A percentile compares a stretch with the other conserved stretches of the same genome.
Evolutionary conservation across 2,329 filamentous ascomycete species (phyloP).

Genomic region (Arthroderma sp.): DNA sequence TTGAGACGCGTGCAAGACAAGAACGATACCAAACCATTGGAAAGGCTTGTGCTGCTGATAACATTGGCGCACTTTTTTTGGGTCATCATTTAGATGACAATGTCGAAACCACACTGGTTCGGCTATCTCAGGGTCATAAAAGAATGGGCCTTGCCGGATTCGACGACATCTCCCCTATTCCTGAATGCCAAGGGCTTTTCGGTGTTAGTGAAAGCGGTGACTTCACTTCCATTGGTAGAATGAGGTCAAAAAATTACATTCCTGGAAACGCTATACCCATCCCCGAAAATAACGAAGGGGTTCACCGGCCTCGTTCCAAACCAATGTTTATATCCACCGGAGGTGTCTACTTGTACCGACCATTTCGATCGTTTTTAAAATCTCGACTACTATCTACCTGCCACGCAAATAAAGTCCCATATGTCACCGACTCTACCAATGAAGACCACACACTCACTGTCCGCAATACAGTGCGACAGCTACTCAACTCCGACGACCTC

Average conservation of each 20-base stretch:
- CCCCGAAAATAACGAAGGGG: neutral
- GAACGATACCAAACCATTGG: constrained; percentile 63
- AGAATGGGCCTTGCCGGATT: constrained; percentile 65
- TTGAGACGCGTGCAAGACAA: constrained; percentile 64
- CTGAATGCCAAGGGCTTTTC: constrained; percentile 66
- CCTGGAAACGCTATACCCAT: neutral
- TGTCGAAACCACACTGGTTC: constrained; percentile 76
- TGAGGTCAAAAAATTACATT: neutral
- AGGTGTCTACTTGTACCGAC: constrained; percentile 24
- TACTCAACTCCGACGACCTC: constrained; percentile 46
- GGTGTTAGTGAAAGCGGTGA: constrained; percentile 54
- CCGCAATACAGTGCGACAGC: constrained; percentile 65
- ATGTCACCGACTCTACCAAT: constrained; percentile 82
- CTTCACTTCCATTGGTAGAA: neutral
- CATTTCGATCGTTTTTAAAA: constrained; percentile 46
- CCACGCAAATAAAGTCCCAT: constrained; percentile 49
- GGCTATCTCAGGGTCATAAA: constrained; percentile 54
- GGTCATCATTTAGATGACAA: constrained; percentile 87
- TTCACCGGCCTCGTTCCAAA: neutral
- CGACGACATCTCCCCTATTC: constrained; percentile 51
- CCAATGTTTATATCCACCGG: constrained; percentile 17
- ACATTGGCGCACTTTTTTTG: constrained; percentile 52
- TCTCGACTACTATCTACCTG: constrained; percentile 54
- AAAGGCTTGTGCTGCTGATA: constrained; percentile 38
- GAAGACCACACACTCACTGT: constrained; percentile 59